Evolutionary conservation across 345 rosid species (phyloP).

Genomic region (Citrus hindsii): DNA sequence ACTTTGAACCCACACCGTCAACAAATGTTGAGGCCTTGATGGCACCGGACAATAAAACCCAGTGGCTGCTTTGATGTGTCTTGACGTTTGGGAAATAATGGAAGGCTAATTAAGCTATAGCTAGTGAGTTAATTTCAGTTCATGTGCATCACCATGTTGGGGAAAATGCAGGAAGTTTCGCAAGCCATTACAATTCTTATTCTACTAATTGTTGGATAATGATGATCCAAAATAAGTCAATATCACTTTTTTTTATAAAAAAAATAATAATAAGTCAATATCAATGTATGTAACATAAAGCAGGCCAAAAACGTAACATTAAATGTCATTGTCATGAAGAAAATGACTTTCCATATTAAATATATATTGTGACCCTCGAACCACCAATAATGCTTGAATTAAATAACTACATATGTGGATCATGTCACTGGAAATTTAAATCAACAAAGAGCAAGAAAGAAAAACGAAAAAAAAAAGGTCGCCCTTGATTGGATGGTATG

Average conservation of each 20-base stretch:
- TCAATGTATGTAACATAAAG: too few species aligned
- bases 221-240: neutral
- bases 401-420: too few species aligned
- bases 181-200: neutral
- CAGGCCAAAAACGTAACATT: neutral
- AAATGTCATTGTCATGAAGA: neutral
- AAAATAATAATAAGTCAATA: neutral
- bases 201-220: neutral
- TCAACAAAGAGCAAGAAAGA: too few species aligned
- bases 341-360: neutral
- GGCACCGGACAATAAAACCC: too few species aligned
- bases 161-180: neutral
- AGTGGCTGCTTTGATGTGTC: neutral
- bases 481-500: too few species aligned
- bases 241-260: too few species aligned
- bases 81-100: neutral
- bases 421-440: too few species aligned
- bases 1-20: too few species aligned
- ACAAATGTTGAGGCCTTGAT: too few species aligned
- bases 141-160: neutral
- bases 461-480: too few species aligned
- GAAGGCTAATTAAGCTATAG: neutral
- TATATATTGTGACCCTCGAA: neutral
- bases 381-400: neutral
- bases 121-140: neutral